Conservation (phyloP, 768 basidiomycete genomes). For the Pleurotus citrinopileatus region DNA sequence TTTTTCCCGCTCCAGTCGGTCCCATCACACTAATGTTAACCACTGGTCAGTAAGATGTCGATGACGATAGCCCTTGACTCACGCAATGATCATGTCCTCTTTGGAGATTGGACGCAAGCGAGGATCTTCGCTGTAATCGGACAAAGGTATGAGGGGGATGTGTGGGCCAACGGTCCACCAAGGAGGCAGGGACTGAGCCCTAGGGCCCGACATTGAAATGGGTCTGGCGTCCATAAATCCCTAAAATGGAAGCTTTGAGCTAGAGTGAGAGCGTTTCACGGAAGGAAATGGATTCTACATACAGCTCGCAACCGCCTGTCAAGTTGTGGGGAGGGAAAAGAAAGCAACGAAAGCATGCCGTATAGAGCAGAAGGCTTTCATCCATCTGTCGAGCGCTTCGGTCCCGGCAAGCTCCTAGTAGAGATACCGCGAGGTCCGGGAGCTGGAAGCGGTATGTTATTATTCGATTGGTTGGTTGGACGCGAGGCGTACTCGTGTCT, state of each 20-base stretch:
- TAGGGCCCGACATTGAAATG: background rate
- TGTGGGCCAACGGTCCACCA: conserved; percentile 1
- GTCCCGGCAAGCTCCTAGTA: background rate
- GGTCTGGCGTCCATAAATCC: background rate
- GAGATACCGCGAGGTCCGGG: background rate
- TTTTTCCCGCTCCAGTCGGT: conserved; percentile 22
- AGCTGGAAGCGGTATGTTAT: too few species aligned
- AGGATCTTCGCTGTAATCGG: background rate
- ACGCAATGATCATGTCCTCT: conserved; percentile 15
- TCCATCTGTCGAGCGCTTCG: background rate
- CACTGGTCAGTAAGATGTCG: background rate
- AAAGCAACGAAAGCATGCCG: background rate
- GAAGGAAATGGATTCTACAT: background rate
- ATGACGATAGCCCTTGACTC: background rate
- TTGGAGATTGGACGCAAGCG: conserved; percentile 6
- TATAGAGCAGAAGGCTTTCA: background rate
- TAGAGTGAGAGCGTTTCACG: too few species aligned
- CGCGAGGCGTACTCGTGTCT: background rate
- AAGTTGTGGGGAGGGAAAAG: background rate
- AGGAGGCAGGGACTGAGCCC: background rate
- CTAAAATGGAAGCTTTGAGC: background rate
- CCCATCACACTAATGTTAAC: conserved; percentile 26
- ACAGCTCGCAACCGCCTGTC: background rate
- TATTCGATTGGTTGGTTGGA: too few species aligned
- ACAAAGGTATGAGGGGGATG: background rate